Conservation (phyloP, 768 basidiomycete species). For the Suillus brevipes region DNA sequence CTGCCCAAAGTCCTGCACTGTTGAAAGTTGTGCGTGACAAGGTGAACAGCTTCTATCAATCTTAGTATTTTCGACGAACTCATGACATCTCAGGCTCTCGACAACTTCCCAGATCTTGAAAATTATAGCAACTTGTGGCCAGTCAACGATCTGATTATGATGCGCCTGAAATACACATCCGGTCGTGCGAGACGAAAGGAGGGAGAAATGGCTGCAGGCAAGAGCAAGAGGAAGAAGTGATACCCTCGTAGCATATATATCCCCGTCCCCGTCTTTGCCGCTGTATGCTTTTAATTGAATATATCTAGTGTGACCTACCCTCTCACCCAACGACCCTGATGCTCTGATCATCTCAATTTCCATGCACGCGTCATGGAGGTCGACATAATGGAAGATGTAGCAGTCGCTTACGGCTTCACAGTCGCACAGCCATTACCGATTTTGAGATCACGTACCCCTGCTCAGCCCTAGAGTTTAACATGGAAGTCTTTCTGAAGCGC, state of each 20-base stretch:
- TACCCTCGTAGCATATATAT: background rate
- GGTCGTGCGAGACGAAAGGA: background rate
- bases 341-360: no score
- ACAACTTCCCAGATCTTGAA: constrained; percentile 12
- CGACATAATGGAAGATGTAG: no score
- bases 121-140: constrained; percentile 14
- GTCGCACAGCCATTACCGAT: no score
- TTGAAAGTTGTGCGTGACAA: background rate
- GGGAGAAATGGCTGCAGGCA: constrained; percentile 4
- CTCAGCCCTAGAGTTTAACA: constrained; percentile 89
- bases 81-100: background rate
- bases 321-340: no score
- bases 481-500: constrained; percentile 91
- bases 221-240: constrained; percentile 6
- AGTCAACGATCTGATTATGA: constrained; percentile 13
- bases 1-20: constrained; percentile 2
- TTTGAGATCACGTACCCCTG: constrained; percentile 96
- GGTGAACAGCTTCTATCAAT: background rate
- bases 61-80: background rate
- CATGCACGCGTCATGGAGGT: no score
- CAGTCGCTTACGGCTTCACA: no score
- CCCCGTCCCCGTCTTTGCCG: background rate
- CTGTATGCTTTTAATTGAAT: no score
- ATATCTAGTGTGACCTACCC: no score
- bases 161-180: constrained; percentile 11